Percentiles rank a stretch among this genome's conserved stretches.
phyloP scores from a whole-genome alignment of 2,329 filamentous ascomycete species.

The Hypomyces perniciosus region DNA sequence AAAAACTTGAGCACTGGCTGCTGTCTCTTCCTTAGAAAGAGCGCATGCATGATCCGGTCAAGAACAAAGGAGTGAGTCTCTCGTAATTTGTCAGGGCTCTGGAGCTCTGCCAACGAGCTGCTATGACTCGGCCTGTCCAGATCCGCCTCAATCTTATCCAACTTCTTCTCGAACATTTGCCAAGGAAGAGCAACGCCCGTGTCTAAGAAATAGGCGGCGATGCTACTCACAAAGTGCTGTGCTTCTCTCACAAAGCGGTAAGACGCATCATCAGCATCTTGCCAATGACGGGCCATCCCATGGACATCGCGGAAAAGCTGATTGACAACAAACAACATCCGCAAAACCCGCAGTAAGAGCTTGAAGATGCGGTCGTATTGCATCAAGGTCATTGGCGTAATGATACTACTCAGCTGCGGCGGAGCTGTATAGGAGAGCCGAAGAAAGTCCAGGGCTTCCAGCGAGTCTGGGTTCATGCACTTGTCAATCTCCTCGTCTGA shows the following conservation, averaged over 20 bases:
- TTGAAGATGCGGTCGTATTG: conserved; percentile 87
- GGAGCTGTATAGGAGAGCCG: conserved; percentile 79
- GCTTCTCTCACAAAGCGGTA: conserved; percentile 68
- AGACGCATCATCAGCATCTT: conserved; percentile 31
- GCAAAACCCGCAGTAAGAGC: conserved; percentile 66
- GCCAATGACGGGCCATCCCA: conserved; percentile 29
- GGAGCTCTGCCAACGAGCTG: conserved; percentile 22
- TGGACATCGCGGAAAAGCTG: conserved; percentile 56
- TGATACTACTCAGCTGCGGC: conserved; percentile 61
- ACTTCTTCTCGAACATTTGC: conserved; percentile 59
- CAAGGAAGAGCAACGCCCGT: conserved; percentile 69
- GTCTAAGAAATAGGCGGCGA: conserved; percentile 76
- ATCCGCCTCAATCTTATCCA: conserved; percentile 56
- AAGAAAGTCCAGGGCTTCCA: conserved; percentile 91
- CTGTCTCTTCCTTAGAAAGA: conserved; percentile 71
- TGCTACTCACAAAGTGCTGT: conserved; percentile 67
- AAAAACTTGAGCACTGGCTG: conserved; percentile 65
- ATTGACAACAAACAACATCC: conserved; percentile 71
- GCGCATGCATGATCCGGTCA: conserved; percentile 66
- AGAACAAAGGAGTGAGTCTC: conserved; percentile 67
- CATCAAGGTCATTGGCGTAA: conserved; percentile 62
- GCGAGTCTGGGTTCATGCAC: conserved; percentile 74
- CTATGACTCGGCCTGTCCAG: conserved; percentile 42
- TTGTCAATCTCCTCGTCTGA: conserved; percentile 70
- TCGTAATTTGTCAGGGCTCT: conserved; percentile 60